Base-by-base conservation (phyloP, 805 yeast species). In the Barnettozyma wickerhamii region DNA sequence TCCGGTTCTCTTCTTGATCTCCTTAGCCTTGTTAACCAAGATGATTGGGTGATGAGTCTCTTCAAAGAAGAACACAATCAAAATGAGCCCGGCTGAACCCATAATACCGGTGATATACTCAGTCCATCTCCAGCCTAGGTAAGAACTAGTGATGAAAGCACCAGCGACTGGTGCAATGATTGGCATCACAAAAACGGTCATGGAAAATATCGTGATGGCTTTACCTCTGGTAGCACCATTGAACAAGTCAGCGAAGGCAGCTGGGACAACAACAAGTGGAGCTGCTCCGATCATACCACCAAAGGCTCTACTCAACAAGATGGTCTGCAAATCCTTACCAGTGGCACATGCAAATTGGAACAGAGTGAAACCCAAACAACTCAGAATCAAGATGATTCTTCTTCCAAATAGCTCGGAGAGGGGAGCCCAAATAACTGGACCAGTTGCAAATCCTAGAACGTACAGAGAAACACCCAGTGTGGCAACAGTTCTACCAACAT, bases 381-480 rank as follows among this genome's bases (percentile, higher is more conserved):
- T 75, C 4, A 77, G 47, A 3, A 83, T 48, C 40, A 84, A 53
- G 13, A 85, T 79, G 14, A 72, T 61, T 58, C 75, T 75, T 61
- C 95, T 75, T 40, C 95, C 93, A 50, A 71, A 81, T 28, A 82
- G 54, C 59, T 84, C 95, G n/a, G 91, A 81, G 28, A 84, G 59
- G 5, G 95, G 96, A 19, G 93, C 96, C 88, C 93, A 90, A 28
- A 87, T 55, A 37, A 90, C 69, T 4, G 98, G 98, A 15, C 97
- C 96, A 1, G 87, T 74, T 1, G 96, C 97, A 63, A 89, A 91
- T 10, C 97, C 98, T 31, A 88, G 62, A n/a, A 90, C 96, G 53
- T 77, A 90, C 19, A 89, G 68, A 0, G 96, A 79, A 9, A 88
- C 73, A 42, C 87, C 84, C 35, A 91, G 69, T 18, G 85, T 74